Conservation (phyloP, 148 eudicot species). For the Polygonum maritimum region DNA sequence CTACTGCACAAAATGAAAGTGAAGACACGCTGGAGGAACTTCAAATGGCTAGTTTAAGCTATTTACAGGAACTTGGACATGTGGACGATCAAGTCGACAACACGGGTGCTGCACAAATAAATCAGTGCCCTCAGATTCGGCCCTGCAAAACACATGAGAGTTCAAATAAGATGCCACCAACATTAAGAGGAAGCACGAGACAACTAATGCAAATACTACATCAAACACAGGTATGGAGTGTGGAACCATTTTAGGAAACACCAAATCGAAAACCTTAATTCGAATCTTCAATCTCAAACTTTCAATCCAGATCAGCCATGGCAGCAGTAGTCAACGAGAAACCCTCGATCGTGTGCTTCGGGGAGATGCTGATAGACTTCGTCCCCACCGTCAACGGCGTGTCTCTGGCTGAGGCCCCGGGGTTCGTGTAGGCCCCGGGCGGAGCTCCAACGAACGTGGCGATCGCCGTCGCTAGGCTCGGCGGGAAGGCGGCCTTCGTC, state of each 20-base stretch:
- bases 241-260: neutral
- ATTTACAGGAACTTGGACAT: conserved; percentile 26
- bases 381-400: no score
- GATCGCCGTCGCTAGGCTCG: no score
- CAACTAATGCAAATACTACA: no score
- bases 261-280: neutral
- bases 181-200: neutral
- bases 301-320: no score
- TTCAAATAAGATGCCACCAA: neutral
- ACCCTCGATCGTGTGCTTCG: no score
- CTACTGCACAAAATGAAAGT: neutral
- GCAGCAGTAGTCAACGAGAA: no score
- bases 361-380: no score
- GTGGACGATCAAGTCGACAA: conserved; percentile 66
- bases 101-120: conserved; percentile 50
- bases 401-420: no score
- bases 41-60: neutral
- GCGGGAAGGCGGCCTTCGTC: no score
- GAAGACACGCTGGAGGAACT: conserved; percentile 2
- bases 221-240: neutral
- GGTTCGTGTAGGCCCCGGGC: no score
- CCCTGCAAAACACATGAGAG: conserved; percentile 23
- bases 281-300: no score
- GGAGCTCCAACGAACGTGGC: no score
- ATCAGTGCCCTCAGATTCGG: conserved; percentile 45